These are phyloP conservation scores for Boletus austroedulis DNA, from an alignment of 1,284 basidiomycete species.

Conservation along the genomic window DNA sequence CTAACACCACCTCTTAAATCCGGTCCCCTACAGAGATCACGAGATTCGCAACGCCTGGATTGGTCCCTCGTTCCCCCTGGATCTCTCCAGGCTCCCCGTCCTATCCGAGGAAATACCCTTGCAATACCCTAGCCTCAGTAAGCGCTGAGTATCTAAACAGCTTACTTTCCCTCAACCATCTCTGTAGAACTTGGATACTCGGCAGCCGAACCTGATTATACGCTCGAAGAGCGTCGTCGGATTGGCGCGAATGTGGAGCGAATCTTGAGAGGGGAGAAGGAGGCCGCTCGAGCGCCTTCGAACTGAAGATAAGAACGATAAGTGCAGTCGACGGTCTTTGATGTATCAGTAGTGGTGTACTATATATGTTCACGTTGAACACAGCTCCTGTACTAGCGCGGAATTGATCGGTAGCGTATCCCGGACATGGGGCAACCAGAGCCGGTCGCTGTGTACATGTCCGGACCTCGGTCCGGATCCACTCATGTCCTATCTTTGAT, in stretches of 20 bases:
- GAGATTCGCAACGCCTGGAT: slow-evolving; percentile 68
- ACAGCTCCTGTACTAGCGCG: too few species aligned
- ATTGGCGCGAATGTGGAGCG: slow-evolving; percentile 50
- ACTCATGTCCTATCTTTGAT: background rate
- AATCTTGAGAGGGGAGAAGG: slow-evolving; percentile 49
- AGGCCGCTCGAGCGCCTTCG: slow-evolving; percentile 52
- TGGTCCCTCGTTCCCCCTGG: slow-evolving; percentile 63
- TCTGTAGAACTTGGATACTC: slow-evolving; percentile 53
- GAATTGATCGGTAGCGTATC: too few species aligned
- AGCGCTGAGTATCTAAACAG: slow-evolving; percentile 12
- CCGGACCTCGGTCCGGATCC: background rate
- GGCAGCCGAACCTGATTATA: slow-evolving; percentile 39
- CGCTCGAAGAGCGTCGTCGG: slow-evolving; percentile 48
- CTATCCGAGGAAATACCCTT: slow-evolving; percentile 52
- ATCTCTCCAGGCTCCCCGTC: slow-evolving; percentile 54
- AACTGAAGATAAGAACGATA: background rate
- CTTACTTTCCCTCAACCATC: background rate
- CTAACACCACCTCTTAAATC: background rate
- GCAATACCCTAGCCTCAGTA: slow-evolving; percentile 71
- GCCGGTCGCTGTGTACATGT: background rate
- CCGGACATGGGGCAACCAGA: too few species aligned
- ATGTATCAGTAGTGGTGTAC: too few species aligned
- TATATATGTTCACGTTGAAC: too few species aligned
- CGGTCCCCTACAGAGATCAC: slow-evolving; percentile 48
- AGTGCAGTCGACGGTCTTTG: background rate